Percentiles rank a stretch among this genome's conserved stretches.
phyloP scores from a whole-genome alignment of 805 yeast genomes.

The Blastobotrys muscicola region DNA sequence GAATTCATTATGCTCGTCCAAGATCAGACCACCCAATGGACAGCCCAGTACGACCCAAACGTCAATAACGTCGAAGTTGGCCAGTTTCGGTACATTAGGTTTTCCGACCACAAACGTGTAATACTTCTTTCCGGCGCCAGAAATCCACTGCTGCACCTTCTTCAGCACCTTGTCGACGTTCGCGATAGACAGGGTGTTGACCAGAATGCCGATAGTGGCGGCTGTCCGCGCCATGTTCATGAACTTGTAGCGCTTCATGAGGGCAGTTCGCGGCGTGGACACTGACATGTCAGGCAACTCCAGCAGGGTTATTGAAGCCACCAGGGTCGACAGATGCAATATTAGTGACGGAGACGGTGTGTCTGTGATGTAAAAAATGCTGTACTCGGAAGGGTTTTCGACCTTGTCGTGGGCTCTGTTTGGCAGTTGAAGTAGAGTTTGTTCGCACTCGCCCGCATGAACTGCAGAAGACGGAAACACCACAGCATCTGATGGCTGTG shows the following conservation, averaged over 20 bases:
- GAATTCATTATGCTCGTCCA: constrained; percentile 60
- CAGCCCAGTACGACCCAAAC: constrained; percentile 94
- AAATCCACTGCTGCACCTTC: constrained; percentile 49
- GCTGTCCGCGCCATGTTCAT: constrained; percentile 89
- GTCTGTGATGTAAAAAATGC: constrained; percentile 49
- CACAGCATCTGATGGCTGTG: constrained; percentile 6
- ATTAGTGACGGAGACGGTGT: constrained; percentile 71
- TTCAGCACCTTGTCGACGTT: constrained; percentile 64
- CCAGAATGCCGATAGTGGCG: constrained; percentile 82
- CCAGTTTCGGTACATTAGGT: constrained; percentile 94
- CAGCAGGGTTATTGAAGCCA: constrained; percentile 42
- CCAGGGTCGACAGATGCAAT: constrained; percentile 64
- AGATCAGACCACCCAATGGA: constrained; percentile 82
- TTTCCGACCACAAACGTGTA: constrained; percentile 95
- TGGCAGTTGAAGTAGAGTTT: constrained; percentile 14
- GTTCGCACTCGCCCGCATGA: neutral
- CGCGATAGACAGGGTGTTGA: constrained; percentile 76
- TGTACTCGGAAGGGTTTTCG: constrained; percentile 35
- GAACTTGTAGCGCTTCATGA: constrained; percentile 73
- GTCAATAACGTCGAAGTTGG: constrained; percentile 90
- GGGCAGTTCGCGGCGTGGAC: constrained; percentile 51
- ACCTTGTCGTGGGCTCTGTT: constrained; percentile 13
- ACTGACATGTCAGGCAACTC: constrained; percentile 32
- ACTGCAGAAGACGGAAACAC: neutral
- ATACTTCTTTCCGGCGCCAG: constrained; percentile 76